Evolutionary conservation across 257 asterid species (phyloP), one percentile per base, ranked within the genome.

Genomic region (Nicotiana benthamiana): DNA sequence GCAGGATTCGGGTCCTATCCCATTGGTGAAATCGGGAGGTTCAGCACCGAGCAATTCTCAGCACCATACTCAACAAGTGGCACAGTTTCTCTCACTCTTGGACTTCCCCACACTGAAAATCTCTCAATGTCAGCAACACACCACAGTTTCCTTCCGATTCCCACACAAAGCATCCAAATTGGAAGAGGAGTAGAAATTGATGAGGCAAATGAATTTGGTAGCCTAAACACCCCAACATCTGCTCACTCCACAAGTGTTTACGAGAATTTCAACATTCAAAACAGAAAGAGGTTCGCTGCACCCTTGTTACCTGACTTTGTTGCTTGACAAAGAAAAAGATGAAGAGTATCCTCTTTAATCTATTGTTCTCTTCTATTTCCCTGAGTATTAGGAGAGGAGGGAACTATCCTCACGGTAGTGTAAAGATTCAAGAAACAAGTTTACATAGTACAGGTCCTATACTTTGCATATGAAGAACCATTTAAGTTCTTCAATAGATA

Each of bases 241-340:
- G 82, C 87, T 36, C 93, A 91, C 81, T 82, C 91, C 0, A 59
- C 85, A 26, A 93, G 76, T 30, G 93, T 92, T 27, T 93, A 92
- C 2, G 98, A 95, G 65, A 91, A 79, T 82, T 82, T 95, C 81
- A 91, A 88, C 90, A 84, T 92, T 76, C 98, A 93, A 86, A 89
- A 82, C 81, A 88, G 97, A 9, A 95, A 95, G 89, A 87, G 95
- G 83, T 95, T 91, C 17, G 94, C 97, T 1, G 95, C 97, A 0
- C 95, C 91, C 75, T 75, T 95, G 86, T 64, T 95, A 91, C 98
- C 97, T 3, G 98, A 95, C 90, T 95, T 92, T 74, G 98, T 93
- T 3, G 84, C 97, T 59, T 92, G 82, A 87, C 80, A 30, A 17
- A 32, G 54, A 15, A 22, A 20, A 40, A 15, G 30, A n/a, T 65